These are phyloP conservation scores for Clarireedia paspali DNA, from an alignment of 2,329 filamentous ascomycete species.

Conservation along the genomic window DNA sequence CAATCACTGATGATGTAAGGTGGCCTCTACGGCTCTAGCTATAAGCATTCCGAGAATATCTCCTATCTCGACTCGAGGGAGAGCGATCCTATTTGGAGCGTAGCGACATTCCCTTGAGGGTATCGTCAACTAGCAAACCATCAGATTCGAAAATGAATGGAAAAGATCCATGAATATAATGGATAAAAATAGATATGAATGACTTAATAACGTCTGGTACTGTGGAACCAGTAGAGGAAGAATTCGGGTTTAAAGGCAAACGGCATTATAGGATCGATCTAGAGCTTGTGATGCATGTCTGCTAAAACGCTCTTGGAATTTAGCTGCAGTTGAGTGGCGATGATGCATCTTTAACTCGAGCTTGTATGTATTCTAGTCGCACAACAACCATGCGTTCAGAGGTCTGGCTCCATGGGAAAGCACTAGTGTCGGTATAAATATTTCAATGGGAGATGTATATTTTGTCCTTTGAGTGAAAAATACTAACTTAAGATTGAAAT, in stretches of 20 bases:
- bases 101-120: conserved; percentile 1
- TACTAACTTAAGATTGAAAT: no score
- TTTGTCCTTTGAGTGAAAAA: background rate
- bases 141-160: conserved; percentile 12
- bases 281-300: background rate
- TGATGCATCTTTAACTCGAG: background rate
- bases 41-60: conserved; percentile 9
- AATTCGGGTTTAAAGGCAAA: background rate
- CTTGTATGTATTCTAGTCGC: no score
- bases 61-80: conserved; percentile 4
- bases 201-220: background rate
- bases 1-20: background rate
- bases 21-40: conserved; percentile 12
- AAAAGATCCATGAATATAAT: conserved; percentile 5
- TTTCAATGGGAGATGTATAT: no score
- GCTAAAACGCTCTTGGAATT: no score
- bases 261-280: background rate
- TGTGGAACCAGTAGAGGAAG: background rate
- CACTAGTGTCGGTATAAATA: no score
- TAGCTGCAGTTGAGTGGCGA: no score
- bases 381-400: no score
- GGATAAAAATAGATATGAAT: background rate
- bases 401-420: no score
- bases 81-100: conserved; percentile 10
- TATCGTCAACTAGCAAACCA: conserved; percentile 7